These are phyloP conservation scores for Eucalyptus marginata DNA, from an alignment of 345 rosid genomes.

Conservation along the genomic window DNA sequence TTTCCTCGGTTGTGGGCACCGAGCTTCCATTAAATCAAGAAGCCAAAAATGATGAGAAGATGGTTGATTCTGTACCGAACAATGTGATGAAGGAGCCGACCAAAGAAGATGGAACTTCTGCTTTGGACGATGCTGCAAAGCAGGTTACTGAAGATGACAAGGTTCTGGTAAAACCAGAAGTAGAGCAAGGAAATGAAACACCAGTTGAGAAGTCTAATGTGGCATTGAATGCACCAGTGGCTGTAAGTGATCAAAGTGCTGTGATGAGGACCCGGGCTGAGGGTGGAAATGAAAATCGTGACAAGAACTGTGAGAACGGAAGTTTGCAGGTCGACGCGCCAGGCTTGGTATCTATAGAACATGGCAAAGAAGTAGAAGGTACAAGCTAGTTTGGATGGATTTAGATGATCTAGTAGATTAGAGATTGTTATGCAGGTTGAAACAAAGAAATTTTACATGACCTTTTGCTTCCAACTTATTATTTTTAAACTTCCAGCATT, in stretches of 20 bases:
- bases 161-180: not conserved
- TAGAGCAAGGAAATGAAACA: not conserved
- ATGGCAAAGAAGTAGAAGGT: not conserved
- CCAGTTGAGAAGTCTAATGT: not conserved
- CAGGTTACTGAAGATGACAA: not conserved
- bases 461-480: not conserved
- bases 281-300: not conserved
- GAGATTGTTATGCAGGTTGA: not conserved
- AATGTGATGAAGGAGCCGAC: not conserved
- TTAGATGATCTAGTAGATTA: not conserved
- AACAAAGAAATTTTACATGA: not conserved
- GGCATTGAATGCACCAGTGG: not conserved
- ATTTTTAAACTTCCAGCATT: not conserved
- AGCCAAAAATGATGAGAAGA: not conserved
- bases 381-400: not conserved
- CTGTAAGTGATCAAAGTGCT: not conserved
- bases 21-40: not conserved
- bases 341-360: not conserved
- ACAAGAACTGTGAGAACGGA: not conserved
- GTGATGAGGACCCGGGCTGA: not conserved
- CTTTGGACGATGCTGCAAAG: not conserved
- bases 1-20: not conserved
- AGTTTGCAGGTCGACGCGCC: not conserved
- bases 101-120: not conserved
- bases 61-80: not conserved